Percentiles rank a stretch among this genome's conserved stretches.
These are phyloP conservation scores for Saraca asoca DNA, from an alignment of 331 rosid genomes.

Conservation along the genomic window DNA sequence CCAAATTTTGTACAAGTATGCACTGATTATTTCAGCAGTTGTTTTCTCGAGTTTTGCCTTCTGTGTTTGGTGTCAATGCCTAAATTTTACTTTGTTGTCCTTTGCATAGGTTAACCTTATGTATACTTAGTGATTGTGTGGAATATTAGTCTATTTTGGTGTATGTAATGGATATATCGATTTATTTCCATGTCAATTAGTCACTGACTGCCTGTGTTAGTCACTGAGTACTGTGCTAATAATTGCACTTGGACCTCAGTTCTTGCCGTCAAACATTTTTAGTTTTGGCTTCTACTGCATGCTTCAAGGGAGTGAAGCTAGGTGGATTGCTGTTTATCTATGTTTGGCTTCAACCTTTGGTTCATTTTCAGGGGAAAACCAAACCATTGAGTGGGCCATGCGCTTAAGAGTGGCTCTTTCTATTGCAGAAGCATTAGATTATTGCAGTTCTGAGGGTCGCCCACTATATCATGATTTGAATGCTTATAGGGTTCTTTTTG, in stretches of 20 bases:
- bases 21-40: not conserved
- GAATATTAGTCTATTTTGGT: not conserved
- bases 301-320: not conserved
- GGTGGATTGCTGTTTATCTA: constrained; percentile 7
- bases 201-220: not conserved
- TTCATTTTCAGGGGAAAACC: constrained; percentile 80
- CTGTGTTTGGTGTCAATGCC: not conserved
- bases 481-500: constrained; percentile 94
- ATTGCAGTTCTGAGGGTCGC: constrained; percentile 82
- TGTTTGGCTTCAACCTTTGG: constrained; percentile 18
- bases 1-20: not conserved
- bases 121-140: not conserved
- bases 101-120: constrained; percentile 1
- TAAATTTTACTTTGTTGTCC: not conserved
- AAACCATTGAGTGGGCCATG: constrained; percentile 98
- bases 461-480: constrained; percentile 91
- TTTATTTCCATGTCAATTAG: not conserved
- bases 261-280: not conserved
- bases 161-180: not conserved
- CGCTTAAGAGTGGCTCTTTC: constrained; percentile 82
- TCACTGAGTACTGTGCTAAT: not conserved
- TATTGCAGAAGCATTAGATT: constrained; percentile 93
- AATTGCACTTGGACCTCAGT: not conserved
- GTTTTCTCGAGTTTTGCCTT: not conserved
- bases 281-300: not conserved